Percentiles rank a stretch among this genome's conserved stretches.
Evolutionary conservation across 1,284 basidiomycete genomes (phyloP).

Genomic region (Leccinum pachyderme): DNA sequence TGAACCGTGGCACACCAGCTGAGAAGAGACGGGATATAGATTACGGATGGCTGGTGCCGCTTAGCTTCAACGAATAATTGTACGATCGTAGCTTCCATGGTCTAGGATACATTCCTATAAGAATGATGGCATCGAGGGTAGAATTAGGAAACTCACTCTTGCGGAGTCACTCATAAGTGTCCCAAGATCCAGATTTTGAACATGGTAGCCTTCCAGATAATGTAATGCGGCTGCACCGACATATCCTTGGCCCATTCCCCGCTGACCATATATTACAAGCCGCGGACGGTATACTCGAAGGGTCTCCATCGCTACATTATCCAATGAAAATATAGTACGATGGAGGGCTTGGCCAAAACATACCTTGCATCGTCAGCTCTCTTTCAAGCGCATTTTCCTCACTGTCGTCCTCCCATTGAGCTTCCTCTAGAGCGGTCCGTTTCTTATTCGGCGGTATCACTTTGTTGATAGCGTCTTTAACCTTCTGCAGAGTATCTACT

Average conservation of each 20-base stretch:
- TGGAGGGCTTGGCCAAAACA: slow-evolving; percentile 25
- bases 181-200: slow-evolving; percentile 92
- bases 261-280: slow-evolving; percentile 78
- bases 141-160: slow-evolving; percentile 50
- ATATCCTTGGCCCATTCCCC: slow-evolving; percentile 90
- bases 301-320: slow-evolving; percentile 79
- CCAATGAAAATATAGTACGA: not conserved
- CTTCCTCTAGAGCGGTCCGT: slow-evolving; percentile 86
- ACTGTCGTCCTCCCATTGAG: slow-evolving; percentile 78
- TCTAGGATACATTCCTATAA: slow-evolving; percentile 44
- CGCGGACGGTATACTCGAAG: slow-evolving; percentile 90
- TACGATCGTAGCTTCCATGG: slow-evolving; percentile 88
- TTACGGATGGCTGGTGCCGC: slow-evolving; percentile 92
- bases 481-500: slow-evolving; percentile 62
- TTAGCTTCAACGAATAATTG: slow-evolving; percentile 99
- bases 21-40: slow-evolving; percentile 89
- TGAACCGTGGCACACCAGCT: slow-evolving; percentile 87
- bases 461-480: slow-evolving; percentile 68
- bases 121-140: not conserved
- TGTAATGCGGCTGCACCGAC: slow-evolving; percentile 91
- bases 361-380: slow-evolving; percentile 86
- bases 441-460: slow-evolving; percentile 76
- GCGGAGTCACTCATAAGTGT: slow-evolving; percentile 89
- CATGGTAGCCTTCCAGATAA: slow-evolving; percentile 93
- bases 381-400: slow-evolving; percentile 76